Conservation (phyloP, 2,329 filamentous ascomycete genomes). For the Didymella glomerata region DNA sequence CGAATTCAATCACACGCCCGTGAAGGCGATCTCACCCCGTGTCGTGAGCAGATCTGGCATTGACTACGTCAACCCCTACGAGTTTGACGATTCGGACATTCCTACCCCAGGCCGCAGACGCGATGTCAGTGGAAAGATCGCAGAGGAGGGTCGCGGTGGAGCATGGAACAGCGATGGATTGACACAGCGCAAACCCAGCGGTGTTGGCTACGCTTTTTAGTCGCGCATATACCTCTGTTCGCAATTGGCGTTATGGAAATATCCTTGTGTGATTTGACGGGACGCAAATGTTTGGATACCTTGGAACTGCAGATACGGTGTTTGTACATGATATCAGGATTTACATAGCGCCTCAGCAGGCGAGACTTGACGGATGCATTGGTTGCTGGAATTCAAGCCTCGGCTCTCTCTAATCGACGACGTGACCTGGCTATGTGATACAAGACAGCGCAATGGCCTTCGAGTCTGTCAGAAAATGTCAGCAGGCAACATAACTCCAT, state of each 20-base stretch:
- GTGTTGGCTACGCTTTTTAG: slow-evolving; percentile 29
- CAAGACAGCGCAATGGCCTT: background rate
- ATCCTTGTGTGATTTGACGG: slow-evolving; percentile 3
- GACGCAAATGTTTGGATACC: slow-evolving; percentile 2
- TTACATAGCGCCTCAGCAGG: slow-evolving; percentile 11
- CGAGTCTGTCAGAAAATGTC: background rate
- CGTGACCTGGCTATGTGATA: background rate
- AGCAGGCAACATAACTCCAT: slow-evolving; percentile 7
- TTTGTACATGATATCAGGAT: slow-evolving; percentile 19
- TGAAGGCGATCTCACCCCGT: slow-evolving; percentile 49
- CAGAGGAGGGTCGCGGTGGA: slow-evolving; percentile 70
- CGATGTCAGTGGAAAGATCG: slow-evolving; percentile 76
- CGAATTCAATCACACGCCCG: slow-evolving; percentile 41
- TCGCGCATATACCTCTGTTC: slow-evolving; percentile 5
- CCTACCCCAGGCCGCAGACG: slow-evolving; percentile 41
- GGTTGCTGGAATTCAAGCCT: background rate
- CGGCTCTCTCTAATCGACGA: background rate
- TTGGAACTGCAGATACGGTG: background rate
- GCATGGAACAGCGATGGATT: slow-evolving; percentile 40
- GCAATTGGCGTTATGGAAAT: slow-evolving; percentile 2
- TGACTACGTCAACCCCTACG: slow-evolving; percentile 54
- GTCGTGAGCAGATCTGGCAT: slow-evolving; percentile 59
- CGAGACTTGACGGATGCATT: slow-evolving; percentile 11
- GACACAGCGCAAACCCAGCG: slow-evolving; percentile 54
- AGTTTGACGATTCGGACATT: slow-evolving; percentile 44